Percentiles rank a stretch among this genome's conserved stretches.
These are phyloP conservation scores for Phallus indusiatus DNA, from an alignment of 768 basidiomycete genomes.

Conservation along the genomic window DNA sequence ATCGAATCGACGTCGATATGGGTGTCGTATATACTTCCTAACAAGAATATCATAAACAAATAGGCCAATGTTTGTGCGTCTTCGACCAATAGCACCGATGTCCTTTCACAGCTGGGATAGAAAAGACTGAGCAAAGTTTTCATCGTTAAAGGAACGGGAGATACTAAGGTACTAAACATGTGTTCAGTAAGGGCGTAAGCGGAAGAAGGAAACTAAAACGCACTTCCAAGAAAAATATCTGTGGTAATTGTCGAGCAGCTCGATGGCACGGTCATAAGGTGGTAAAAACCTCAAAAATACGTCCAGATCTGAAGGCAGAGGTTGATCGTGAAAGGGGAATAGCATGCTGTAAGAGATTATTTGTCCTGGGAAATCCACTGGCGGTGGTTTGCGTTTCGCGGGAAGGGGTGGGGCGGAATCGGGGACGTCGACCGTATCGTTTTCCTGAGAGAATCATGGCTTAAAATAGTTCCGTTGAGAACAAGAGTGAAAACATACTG, in stretches of 20 bases:
- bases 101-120: neutral
- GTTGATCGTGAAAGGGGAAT: conserved; percentile 1
- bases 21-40: conserved; percentile 7
- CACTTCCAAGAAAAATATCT: conserved; percentile 6
- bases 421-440: neutral
- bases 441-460: neutral
- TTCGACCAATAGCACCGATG: neutral
- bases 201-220: neutral
- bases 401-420: neutral
- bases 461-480: neutral
- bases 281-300: conserved; percentile 3
- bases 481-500: neutral
- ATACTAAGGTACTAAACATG: conserved; percentile 1
- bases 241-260: conserved; percentile 2
- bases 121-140: neutral
- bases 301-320: neutral
- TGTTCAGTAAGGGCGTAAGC: neutral
- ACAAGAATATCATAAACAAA: conserved; percentile 7
- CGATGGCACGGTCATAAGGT: conserved; percentile 3
- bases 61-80: neutral
- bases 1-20: neutral
- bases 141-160: neutral
- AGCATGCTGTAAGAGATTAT: neutral
- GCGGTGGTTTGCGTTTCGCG: conserved; percentile 3
- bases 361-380: neutral